Conservation (phyloP, 352 stramenopile species). For the Aphanomyces cochlioides region DNA sequence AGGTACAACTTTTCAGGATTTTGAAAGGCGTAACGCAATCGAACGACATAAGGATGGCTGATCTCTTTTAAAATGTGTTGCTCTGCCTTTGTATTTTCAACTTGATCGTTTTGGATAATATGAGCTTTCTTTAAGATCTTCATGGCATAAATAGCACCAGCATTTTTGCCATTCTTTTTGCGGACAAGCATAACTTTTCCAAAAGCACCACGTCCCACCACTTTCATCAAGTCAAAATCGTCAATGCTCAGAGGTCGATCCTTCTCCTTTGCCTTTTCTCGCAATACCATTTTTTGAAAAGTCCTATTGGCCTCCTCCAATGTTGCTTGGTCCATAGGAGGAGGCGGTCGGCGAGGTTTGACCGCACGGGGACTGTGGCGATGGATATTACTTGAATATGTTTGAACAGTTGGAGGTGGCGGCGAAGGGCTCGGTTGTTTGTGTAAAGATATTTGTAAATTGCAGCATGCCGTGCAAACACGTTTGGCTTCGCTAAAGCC, state of each 20-base stretch:
- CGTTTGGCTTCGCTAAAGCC: constrained; percentile 85
- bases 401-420: neutral
- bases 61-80: constrained; percentile 89
- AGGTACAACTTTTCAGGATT: constrained; percentile 93
- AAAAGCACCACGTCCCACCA: constrained; percentile 93
- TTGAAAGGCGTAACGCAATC: constrained; percentile 83
- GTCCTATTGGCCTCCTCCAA: constrained; percentile 32
- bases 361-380: neutral
- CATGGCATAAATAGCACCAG: constrained; percentile 89
- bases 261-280: constrained; percentile 68
- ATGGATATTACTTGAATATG: neutral
- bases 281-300: constrained; percentile 76
- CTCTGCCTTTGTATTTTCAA: constrained; percentile 89
- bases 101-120: constrained; percentile 91
- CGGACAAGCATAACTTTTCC: constrained; percentile 94
- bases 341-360: neutral
- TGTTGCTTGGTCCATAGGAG: constrained; percentile 10
- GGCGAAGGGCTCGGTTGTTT: constrained; percentile 45
- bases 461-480: constrained; percentile 78
- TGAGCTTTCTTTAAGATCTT: constrained; percentile 93
- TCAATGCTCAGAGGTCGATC: constrained; percentile 75
- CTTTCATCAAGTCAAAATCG: constrained; percentile 94
- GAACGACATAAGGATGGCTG: constrained; percentile 84
- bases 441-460: constrained; percentile 86
- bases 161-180: constrained; percentile 87